These are phyloP conservation scores for Ambrosiella xylebori DNA, from an alignment of 2,329 filamentous ascomycete species.

Conservation along the genomic window DNA sequence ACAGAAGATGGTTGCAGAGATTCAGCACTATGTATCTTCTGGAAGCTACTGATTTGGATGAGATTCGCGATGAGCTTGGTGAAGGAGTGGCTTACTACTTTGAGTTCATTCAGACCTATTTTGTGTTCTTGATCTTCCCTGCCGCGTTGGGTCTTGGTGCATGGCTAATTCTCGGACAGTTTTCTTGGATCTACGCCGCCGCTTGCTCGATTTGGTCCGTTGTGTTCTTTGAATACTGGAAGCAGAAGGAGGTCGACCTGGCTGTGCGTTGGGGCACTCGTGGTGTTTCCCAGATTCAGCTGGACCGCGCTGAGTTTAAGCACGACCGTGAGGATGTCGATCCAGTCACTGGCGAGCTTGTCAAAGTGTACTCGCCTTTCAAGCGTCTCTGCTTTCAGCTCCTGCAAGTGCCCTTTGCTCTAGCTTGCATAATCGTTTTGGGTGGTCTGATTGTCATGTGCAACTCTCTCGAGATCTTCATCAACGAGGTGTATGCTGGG, in stretches of 20 bases:
- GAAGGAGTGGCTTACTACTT: slow-evolving; percentile 89
- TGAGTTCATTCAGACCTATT: slow-evolving; percentile 83
- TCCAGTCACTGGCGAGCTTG: slow-evolving; percentile 61
- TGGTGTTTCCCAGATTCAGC: slow-evolving; percentile 66
- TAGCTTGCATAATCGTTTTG: slow-evolving; percentile 53
- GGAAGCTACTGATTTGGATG: slow-evolving; percentile 48
- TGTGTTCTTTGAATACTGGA: slow-evolving; percentile 90
- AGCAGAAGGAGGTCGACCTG: slow-evolving; percentile 76
- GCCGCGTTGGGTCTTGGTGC: slow-evolving; percentile 58
- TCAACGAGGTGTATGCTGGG: slow-evolving; percentile 82
- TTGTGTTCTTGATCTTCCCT: slow-evolving; percentile 67
- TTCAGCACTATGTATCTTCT: slow-evolving; percentile 58
- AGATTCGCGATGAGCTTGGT: slow-evolving; percentile 60
- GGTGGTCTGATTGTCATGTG: slow-evolving; percentile 71
- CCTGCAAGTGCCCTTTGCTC: slow-evolving; percentile 68
- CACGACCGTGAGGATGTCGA: slow-evolving; percentile 65
- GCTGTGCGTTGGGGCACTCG: slow-evolving; percentile 78
- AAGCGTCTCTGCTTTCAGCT: slow-evolving; percentile 64
- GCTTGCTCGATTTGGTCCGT: slow-evolving; percentile 73
- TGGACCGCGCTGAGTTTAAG: slow-evolving; percentile 57
- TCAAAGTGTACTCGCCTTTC: slow-evolving; percentile 57
- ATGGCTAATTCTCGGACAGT: slow-evolving; percentile 72
- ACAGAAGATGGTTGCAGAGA: slow-evolving; percentile 56
- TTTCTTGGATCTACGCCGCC: slow-evolving; percentile 65
- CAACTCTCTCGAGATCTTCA: slow-evolving; percentile 89